These are phyloP conservation scores for Smittium culicis DNA, from an alignment of 371 early-diverging fungal genomes.

Conservation along the genomic window DNA sequence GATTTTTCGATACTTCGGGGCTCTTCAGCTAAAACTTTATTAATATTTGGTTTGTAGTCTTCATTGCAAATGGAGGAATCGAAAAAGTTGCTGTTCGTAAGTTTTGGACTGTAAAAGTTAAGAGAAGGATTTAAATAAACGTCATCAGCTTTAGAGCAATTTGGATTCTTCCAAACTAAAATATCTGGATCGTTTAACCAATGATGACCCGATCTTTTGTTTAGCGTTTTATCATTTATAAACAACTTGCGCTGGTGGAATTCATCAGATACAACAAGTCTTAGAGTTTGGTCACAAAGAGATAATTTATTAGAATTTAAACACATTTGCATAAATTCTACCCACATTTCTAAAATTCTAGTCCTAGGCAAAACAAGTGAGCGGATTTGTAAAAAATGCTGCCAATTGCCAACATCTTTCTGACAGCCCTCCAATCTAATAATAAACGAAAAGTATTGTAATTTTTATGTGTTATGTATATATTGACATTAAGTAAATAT, in stretches of 20 bases:
- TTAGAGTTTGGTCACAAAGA: conserved; percentile 61
- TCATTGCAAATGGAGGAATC: background rate
- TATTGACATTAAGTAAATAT: no score
- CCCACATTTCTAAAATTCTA: conserved; percentile 88
- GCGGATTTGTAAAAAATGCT: conserved; percentile 74
- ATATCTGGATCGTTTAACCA: background rate
- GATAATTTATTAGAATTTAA: conserved; percentile 76
- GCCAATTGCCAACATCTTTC: conserved; percentile 92
- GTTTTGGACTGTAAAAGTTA: background rate
- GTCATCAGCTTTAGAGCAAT: background rate
- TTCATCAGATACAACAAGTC: conserved; percentile 22
- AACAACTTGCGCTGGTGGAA: conserved; percentile 10
- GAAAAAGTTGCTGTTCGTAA: background rate
- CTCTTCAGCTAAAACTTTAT: background rate
- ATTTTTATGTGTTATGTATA: no score
- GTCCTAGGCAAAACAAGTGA: conserved; percentile 78
- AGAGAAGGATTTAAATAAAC: background rate
- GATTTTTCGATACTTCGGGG: conserved; percentile 13
- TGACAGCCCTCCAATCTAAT: conserved; percentile 65
- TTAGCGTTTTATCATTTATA: background rate
- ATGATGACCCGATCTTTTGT: background rate
- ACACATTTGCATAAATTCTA: conserved; percentile 89
- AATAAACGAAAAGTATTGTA: no score
- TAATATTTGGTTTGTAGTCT: background rate
- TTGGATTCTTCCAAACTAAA: background rate